Evolutionary conservation across 2,329 filamentous ascomycete species (phyloP).

Genomic region (Sodiomyces alkalinus): DNA sequence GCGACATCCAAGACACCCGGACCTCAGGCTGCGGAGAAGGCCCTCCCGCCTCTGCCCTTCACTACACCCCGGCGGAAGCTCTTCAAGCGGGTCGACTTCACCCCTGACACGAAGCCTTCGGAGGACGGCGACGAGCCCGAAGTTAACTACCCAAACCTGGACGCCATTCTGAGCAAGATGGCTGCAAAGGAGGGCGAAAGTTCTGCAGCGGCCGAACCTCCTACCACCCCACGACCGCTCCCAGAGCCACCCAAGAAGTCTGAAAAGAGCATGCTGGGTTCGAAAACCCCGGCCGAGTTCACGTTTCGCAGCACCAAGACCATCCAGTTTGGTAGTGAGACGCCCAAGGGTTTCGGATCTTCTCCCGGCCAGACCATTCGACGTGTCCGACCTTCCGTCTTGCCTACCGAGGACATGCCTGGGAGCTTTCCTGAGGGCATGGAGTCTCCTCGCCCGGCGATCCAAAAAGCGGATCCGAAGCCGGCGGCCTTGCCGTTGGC

Average conservation of each 20-base stretch:
- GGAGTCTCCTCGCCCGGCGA: conserved; percentile 3
- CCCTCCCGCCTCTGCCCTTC: conserved; percentile 33
- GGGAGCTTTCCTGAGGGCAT: conserved; percentile 34
- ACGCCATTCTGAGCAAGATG: conserved; percentile 11
- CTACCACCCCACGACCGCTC: conserved; percentile 8
- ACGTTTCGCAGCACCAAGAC: conserved; percentile 53
- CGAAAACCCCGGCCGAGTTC: conserved; percentile 40
- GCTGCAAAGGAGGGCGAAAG: not conserved
- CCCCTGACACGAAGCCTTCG: conserved; percentile 46
- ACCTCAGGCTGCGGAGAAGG: conserved; percentile 30
- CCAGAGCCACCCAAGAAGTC: conserved; percentile 7
- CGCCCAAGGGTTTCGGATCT: conserved; percentile 37
- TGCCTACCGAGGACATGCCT: conserved; percentile 31
- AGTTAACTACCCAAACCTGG: conserved; percentile 18
- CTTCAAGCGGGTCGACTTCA: conserved; percentile 67
- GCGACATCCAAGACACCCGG: conserved; percentile 30
- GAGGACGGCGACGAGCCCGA: conserved; percentile 16
- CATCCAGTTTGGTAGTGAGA: conserved; percentile 37
- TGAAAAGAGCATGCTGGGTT: conserved; percentile 11
- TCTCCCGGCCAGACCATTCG: conserved; percentile 47
- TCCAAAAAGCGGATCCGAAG: conserved; percentile 40
- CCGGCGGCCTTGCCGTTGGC: conserved; percentile 19
- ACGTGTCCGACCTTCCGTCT: conserved; percentile 38
- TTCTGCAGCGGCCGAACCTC: no score
- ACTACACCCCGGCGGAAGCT: conserved; percentile 54